These are phyloP conservation scores for Cryphonectria naterciae DNA, from an alignment of 2,329 filamentous ascomycete genomes.

Conservation along the genomic window DNA sequence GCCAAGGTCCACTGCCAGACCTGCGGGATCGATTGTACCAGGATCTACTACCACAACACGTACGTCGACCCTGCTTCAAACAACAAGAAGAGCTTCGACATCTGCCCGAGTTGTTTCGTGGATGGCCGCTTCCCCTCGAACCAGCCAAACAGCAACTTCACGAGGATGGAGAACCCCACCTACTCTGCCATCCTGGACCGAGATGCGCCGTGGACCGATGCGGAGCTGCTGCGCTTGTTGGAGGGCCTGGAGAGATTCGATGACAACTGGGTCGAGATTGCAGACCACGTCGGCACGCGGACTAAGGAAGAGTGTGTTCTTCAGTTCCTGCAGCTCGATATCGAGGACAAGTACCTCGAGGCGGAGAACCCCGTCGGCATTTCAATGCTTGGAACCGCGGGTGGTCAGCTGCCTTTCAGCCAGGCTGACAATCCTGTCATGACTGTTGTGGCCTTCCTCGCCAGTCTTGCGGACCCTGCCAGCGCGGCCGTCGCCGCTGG, in stretches of 20 bases:
- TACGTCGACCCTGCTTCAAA: conserved; percentile 55
- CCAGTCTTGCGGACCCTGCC: conserved; percentile 85
- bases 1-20: conserved; percentile 81
- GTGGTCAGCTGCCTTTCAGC: conserved; percentile 84
- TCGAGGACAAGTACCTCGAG: conserved; percentile 96
- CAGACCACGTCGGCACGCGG: conserved; percentile 88
- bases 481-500: conserved; percentile 90
- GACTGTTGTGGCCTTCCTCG: conserved; percentile 93
- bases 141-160: conserved; percentile 79
- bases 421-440: conserved; percentile 95
- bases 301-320: conserved; percentile 95
- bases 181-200: conserved; percentile 80
- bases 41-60: conserved; percentile 63
- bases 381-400: conserved; percentile 70
- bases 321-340: conserved; percentile 94
- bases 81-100: conserved; percentile 76
- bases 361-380: conserved; percentile 68
- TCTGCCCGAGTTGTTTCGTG: conserved; percentile 89
- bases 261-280: conserved; percentile 92
- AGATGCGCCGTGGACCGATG: conserved; percentile 88
- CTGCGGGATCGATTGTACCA: conserved; percentile 86
- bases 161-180: conserved; percentile 85
- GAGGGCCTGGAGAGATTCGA: conserved; percentile 93
- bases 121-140: conserved; percentile 82
- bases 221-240: conserved; percentile 84